Percentiles rank a stretch among this genome's conserved stretches.
These are phyloP conservation scores for Candida sonorensis DNA, from an alignment of 805 yeast species.

Conservation along the genomic window DNA sequence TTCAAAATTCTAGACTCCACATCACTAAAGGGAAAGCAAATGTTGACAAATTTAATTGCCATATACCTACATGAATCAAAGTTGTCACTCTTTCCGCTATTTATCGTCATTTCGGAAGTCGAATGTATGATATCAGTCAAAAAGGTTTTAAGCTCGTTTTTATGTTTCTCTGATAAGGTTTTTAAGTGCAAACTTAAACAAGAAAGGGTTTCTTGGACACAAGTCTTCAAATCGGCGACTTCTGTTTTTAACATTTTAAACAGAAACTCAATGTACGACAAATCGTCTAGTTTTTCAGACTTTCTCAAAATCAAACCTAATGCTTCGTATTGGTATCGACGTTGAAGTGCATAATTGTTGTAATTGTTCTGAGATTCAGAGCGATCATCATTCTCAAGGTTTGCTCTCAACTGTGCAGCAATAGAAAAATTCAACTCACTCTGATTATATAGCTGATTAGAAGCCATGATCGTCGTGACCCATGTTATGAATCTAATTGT, in stretches of 20 bases:
- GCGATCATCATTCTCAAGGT: slow-evolving; percentile 27
- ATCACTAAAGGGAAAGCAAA: slow-evolving; percentile 61
- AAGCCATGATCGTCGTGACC: slow-evolving; percentile 31
- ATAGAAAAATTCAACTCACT: slow-evolving; percentile 35
- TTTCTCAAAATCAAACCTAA: slow-evolving; percentile 57
- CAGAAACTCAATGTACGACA: slow-evolving; percentile 54
- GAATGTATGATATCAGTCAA: slow-evolving; percentile 18
- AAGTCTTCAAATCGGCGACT: slow-evolving; percentile 49
- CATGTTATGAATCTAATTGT: slow-evolving; percentile 62
- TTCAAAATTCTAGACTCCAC: slow-evolving; percentile 61
- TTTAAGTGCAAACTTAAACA: slow-evolving; percentile 46
- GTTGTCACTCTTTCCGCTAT: slow-evolving; percentile 19
- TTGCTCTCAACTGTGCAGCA: slow-evolving; percentile 46
- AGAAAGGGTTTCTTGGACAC: slow-evolving; percentile 67
- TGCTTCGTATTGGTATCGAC: slow-evolving; percentile 71
- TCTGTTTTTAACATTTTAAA: slow-evolving; percentile 68
- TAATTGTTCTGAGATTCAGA: slow-evolving; percentile 26
- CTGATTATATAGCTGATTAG: slow-evolving; percentile 6
- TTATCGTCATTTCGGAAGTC: slow-evolving; percentile 19
- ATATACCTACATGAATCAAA: slow-evolving; percentile 52
- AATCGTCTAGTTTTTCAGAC: slow-evolving; percentile 37
- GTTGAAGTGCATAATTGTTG: slow-evolving; percentile 32
- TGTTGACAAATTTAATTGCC: slow-evolving; percentile 57
- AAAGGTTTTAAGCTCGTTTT: slow-evolving; percentile 33
- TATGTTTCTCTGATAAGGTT: slow-evolving; percentile 31